Percentiles rank a stretch among this genome's conserved stretches.
Conservation (phyloP, 148 eudicot species). For the Polygonum maritimum region DNA sequence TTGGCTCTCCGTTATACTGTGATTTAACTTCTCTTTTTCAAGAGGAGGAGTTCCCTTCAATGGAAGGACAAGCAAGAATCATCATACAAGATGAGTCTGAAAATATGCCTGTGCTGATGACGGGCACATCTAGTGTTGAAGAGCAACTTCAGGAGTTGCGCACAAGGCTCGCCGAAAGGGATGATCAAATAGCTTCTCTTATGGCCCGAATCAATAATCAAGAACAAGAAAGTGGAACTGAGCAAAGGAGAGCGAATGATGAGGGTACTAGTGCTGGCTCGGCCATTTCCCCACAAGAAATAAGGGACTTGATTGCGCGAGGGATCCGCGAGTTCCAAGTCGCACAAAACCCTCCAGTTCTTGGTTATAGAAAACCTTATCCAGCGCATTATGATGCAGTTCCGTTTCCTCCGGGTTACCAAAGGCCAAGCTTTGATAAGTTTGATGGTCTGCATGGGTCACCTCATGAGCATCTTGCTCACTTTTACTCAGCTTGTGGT, state of each 20-base stretch:
- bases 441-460: not conserved
- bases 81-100: not conserved
- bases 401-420: not conserved
- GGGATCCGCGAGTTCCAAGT: not conserved
- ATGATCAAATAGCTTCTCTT: not conserved
- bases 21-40: not conserved
- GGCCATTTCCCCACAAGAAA: not conserved
- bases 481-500: not conserved
- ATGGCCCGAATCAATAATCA: not conserved
- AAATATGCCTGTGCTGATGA: not conserved
- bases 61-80: not conserved
- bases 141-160: not conserved
- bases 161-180: not conserved
- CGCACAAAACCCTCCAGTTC: not conserved
- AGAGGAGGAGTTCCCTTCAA: not conserved
- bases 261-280: not conserved
- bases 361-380: not conserved
- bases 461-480: not conserved
- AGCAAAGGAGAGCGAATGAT: not conserved
- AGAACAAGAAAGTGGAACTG: not conserved
- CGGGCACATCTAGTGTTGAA: not conserved
- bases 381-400: not conserved
- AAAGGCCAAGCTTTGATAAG: not conserved
- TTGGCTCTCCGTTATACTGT: not conserved
- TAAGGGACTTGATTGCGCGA: not conserved